A percentile compares a stretch with the other conserved stretches of the same genome.
These are phyloP conservation scores for Ceratorhiza oryzae-sativae DNA, from an alignment of 1,284 basidiomycete genomes.

Conservation along the genomic window DNA sequence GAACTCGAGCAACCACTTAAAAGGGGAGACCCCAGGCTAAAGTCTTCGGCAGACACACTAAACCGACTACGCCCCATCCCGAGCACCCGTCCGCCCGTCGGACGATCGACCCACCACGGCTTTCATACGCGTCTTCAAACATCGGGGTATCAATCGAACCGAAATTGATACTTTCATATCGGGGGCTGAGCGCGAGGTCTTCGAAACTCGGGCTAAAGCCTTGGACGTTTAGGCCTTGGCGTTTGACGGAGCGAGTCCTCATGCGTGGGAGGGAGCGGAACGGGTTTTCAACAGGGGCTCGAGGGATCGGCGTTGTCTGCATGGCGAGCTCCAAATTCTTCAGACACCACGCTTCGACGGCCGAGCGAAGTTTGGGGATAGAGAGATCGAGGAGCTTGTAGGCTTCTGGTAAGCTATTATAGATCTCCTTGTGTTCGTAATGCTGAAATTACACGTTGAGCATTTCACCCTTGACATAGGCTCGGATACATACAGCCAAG, in stretches of 20 bases:
- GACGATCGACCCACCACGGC: constrained; percentile 14
- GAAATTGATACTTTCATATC: not conserved
- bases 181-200: not conserved
- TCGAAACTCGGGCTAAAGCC: not conserved
- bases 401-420: constrained; percentile 1
- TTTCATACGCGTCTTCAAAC: not conserved
- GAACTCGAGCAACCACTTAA: not conserved
- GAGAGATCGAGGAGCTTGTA: constrained; percentile 27
- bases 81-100: not conserved
- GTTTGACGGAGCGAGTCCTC: not conserved
- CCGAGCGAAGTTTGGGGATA: constrained; percentile 4
- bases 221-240: not conserved
- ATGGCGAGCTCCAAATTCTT: constrained; percentile 29
- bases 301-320: constrained; percentile 16
- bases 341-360: constrained; percentile 16
- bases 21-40: not conserved
- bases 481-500: constrained; percentile 1
- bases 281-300: not conserved
- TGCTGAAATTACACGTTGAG: not conserved
- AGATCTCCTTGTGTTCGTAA: constrained; percentile 23
- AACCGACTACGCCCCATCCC: not conserved
- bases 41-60: not conserved
- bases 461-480: too few relatives aligned
- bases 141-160: not conserved
- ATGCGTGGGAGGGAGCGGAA: constrained; percentile 2